These are phyloP conservation scores for Pseudogymnoascus sp. DNA, from an alignment of 2,329 filamentous ascomycete species.

Conservation along the genomic window DNA sequence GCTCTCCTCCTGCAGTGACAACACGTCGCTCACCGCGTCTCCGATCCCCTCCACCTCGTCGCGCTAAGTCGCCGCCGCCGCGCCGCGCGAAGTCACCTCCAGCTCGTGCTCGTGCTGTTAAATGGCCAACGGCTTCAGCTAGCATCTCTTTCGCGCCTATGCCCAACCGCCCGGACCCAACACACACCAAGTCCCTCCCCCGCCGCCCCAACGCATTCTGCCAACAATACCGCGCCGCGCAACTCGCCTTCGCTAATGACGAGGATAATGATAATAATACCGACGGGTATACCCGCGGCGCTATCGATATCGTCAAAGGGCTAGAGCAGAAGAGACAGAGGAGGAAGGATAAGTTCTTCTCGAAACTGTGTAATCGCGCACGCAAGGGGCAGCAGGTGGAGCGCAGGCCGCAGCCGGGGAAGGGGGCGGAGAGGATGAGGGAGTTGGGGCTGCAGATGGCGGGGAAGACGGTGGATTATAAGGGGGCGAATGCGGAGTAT, in stretches of 20 bases:
- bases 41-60: slow-evolving; percentile 29
- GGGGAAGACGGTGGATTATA: slow-evolving; percentile 64
- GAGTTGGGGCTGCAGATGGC: slow-evolving; percentile 85
- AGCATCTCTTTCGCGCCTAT: slow-evolving; percentile 37
- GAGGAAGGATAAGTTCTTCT: slow-evolving; percentile 83
- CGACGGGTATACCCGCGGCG: slow-evolving; percentile 70
- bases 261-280: slow-evolving; percentile 28
- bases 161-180: slow-evolving; percentile 56
- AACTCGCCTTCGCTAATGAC: slow-evolving; percentile 30
- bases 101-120: slow-evolving; percentile 46
- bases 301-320: slow-evolving; percentile 95
- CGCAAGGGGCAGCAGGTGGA: slow-evolving; percentile 53
- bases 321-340: slow-evolving; percentile 90
- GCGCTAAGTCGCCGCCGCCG: slow-evolving; percentile 29
- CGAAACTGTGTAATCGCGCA: slow-evolving; percentile 79
- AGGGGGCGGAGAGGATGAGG: slow-evolving; percentile 87
- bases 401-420: slow-evolving; percentile 66
- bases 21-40: slow-evolving; percentile 19
- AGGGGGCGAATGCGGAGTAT: slow-evolving; percentile 47
- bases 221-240: slow-evolving; percentile 36
- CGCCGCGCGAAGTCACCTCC: slow-evolving; percentile 46
- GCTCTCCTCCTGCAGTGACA: slow-evolving; percentile 32
- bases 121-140: slow-evolving; percentile 39
- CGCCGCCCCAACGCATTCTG: slow-evolving; percentile 65
- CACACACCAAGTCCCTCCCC: slow-evolving; percentile 79